Evolutionary conservation across 257 asterid species (phyloP).

Genomic region (Nicotiana benthamiana): DNA sequence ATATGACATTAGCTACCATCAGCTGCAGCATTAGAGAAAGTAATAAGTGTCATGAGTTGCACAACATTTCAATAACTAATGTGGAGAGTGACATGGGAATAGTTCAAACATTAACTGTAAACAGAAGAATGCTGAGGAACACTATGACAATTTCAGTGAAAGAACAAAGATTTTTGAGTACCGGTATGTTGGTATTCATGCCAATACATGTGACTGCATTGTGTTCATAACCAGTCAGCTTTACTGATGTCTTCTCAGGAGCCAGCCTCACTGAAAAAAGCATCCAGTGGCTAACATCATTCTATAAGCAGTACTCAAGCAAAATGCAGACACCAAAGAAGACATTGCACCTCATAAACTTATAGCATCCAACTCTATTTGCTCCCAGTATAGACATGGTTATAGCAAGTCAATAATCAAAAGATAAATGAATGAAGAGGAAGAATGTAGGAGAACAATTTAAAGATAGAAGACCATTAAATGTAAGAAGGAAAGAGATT

Average conservation of each 20-base stretch:
- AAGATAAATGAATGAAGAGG: not conserved
- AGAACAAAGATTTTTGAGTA: conserved; percentile 22
- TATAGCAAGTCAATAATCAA: not conserved
- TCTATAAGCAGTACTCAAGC: not conserved
- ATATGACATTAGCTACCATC: not conserved
- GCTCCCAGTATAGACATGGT: not conserved
- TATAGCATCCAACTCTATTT: not conserved
- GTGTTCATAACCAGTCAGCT: conserved; percentile 75
- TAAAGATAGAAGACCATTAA: too few species aligned
- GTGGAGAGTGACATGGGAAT: not conserved
- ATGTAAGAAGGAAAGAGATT: too few species aligned
- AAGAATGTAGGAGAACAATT: too few species aligned
- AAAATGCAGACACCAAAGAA: not conserved
- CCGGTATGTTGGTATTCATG: conserved; percentile 87
- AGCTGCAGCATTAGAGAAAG: not conserved
- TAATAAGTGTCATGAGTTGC: not conserved
- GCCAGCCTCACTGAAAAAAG: conserved; percentile 80
- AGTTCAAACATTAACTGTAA: conserved; percentile 11
- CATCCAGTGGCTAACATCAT: not conserved
- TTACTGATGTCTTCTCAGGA: conserved; percentile 63
- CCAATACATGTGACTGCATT: conserved; percentile 86
- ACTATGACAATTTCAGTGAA: not conserved
- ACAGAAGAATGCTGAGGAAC: conserved; percentile 7
- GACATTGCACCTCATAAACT: not conserved
- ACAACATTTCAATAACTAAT: not conserved